Conservation (phyloP, 495 filamentous ascomycete species). For the Lasiosphaeria ovina region DNA sequence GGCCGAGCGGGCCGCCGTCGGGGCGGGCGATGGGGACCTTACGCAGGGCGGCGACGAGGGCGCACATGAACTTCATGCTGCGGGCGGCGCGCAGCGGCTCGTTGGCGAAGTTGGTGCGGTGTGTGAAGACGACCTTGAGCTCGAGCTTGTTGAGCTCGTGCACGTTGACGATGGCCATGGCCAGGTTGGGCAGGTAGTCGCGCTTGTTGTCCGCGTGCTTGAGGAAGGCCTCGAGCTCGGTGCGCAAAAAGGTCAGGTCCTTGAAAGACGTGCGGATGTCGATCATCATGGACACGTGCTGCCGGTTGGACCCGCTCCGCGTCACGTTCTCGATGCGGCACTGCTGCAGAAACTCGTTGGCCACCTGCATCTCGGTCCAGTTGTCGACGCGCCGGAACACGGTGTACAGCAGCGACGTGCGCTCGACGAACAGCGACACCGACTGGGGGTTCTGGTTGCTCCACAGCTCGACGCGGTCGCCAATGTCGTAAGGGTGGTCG, state of each 20-base stretch:
- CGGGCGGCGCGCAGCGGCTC: constrained; percentile 67
- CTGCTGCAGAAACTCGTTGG: constrained; percentile 71
- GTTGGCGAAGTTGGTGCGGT: constrained; percentile 68
- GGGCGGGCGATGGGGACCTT: constrained; percentile 69
- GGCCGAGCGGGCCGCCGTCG: constrained; percentile 56
- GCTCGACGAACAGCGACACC: constrained; percentile 65
- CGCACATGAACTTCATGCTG: constrained; percentile 79
- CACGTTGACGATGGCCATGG: constrained; percentile 64
- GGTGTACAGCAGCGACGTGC: constrained; percentile 75
- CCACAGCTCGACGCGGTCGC: constrained; percentile 72
- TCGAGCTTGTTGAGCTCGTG: constrained; percentile 72
- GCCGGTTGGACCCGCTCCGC: constrained; percentile 71
- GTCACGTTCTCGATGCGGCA: constrained; percentile 77
- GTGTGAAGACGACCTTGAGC: constrained; percentile 60
- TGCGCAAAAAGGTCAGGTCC: constrained; percentile 64
- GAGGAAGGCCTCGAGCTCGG: constrained; percentile 67
- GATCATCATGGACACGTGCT: constrained; percentile 62
- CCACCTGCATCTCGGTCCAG: constrained; percentile 67
- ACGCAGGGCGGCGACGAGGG: constrained; percentile 66
- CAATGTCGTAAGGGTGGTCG: constrained; percentile 68
- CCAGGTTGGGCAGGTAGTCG: constrained; percentile 66
- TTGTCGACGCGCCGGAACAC: constrained; percentile 67
- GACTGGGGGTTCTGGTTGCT: constrained; percentile 22
- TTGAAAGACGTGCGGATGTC: constrained; percentile 68
- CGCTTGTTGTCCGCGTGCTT: constrained; percentile 59